Base-by-base conservation (phyloP, 495 filamentous ascomycete genomes). In the Penicillium pancosmium region DNA sequence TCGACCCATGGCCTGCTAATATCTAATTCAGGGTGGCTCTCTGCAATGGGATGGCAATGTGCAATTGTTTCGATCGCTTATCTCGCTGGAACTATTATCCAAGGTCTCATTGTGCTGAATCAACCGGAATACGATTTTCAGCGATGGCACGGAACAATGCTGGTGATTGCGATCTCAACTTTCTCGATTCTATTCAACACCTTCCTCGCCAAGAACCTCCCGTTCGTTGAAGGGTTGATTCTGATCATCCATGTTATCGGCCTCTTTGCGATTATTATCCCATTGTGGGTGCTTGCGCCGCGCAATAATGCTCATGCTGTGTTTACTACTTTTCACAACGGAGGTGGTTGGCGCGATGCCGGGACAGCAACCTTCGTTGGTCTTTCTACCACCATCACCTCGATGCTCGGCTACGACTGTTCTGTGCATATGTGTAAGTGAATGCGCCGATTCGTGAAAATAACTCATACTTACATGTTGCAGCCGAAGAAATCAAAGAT, bases 261-360 rank as follows among this genome's bases (percentile, higher is more conserved):
- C 1, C 80, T 90, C 50, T 84, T 90, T 58, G 84, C 77, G 11
- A 78, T 88, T 40, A 68, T 89, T 36, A 81, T 88, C 18, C 80
- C 84, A 0, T 66, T 90, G 15, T 79, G 79, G 69, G 78, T 82
- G 40, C 75, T 86, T 48, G 75, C 77, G 10, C 78, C 80, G 6
- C 75, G 74, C 16, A 71, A 74, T 19, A 73, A 71, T 27, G 73
- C 77, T 1, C 68, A 73, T 15, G 76, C 70, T 19, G 80, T 86
- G 19, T 83, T 86, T 58, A 78, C 79, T 5, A 71, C 77, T 1
- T 83, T 84, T 62, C 66, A 74, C 33, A 83, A 86, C 60, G 73
- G 73, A 12, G 84, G 84, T n/a, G 75, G 77, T 33, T 88, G 84
- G 85, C 60, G 68, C 25, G 82, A 71, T 12, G 68, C 73, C 23